A percentile compares a stretch with the other conserved stretches of the same genome.
phyloP scores from a whole-genome alignment of 768 basidiomycete genomes.

The Fomitopsis serialis region DNA sequence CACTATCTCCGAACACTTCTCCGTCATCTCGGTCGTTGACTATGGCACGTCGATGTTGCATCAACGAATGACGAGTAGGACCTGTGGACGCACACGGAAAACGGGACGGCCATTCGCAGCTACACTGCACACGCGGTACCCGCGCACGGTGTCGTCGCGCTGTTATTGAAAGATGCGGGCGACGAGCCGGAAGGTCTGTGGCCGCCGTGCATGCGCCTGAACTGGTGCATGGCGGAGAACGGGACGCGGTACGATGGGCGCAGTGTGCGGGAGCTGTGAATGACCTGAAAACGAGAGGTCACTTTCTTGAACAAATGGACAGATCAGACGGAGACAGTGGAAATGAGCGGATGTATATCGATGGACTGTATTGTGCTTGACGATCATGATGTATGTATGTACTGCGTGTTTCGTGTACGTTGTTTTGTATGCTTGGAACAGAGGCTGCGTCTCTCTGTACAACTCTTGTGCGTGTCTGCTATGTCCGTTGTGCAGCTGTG shows the following conservation, averaged over 20 bases:
- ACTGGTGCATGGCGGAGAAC: constrained; percentile 57
- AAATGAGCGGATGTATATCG: no score
- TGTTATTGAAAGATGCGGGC: constrained; percentile 60
- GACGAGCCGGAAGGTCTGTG: constrained; percentile 55
- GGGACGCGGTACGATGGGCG: constrained; percentile 33
- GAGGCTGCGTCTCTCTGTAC: no score
- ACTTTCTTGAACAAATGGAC: neutral
- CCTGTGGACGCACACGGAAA: constrained; percentile 68
- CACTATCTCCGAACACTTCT: no score
- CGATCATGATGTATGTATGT: no score
- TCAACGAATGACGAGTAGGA: constrained; percentile 35
- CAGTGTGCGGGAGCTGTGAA: neutral
- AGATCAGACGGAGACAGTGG: no score
- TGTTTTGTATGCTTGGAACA: no score
- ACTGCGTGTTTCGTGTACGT: no score
- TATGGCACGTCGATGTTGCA: neutral
- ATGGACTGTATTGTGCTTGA: no score
- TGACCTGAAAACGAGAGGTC: neutral
- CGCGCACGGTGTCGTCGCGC: constrained; percentile 62
- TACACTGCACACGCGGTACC: constrained; percentile 55
- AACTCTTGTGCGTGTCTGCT: no score
- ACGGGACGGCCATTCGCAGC: constrained; percentile 59
- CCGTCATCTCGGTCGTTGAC: neutral
- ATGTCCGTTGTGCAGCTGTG: no score
- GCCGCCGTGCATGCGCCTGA: constrained; percentile 50